A percentile compares a stretch with the other conserved stretches of the same genome.
These are phyloP conservation scores for Hortiboletus campestris DNA, from an alignment of 768 basidiomycete species.

Conservation along the genomic window DNA sequence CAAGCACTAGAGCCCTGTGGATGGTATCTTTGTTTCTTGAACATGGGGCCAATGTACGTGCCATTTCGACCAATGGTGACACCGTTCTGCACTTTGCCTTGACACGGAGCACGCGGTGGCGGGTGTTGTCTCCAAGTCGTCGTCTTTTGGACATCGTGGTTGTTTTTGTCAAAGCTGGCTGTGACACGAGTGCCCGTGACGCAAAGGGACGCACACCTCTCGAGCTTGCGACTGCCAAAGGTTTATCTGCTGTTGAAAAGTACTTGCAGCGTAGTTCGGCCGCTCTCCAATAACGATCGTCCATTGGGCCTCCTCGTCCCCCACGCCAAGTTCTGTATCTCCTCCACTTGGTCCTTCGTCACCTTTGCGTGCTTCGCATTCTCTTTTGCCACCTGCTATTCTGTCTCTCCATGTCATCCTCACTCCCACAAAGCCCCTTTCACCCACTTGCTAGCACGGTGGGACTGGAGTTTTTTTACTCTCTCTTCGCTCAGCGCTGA, in stretches of 20 bases:
- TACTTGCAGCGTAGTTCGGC: not conserved
- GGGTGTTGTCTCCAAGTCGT: no score
- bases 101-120: no score
- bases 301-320: no score
- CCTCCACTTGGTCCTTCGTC: no score
- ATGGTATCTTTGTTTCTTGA: not conserved
- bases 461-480: no score
- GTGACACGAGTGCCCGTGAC: not conserved
- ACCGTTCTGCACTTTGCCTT: no score
- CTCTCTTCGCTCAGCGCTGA: no score
- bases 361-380: no score
- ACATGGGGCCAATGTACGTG: not conserved
- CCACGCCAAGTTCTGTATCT: no score
- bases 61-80: no score
- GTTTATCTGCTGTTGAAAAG: not conserved
- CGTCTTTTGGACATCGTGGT: not conserved
- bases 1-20: rapidly evolving
- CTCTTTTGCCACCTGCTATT: no score
- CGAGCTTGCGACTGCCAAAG: not conserved
- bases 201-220: not conserved
- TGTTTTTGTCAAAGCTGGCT: not conserved
- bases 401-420: not conserved
- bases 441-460: not conserved
- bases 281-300: no score
- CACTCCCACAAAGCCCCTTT: not conserved